Evolutionary conservation across 192 early-diverging fungal genomes (phyloP), one percentile per base, ranked within the genome.

Genomic region (Coemansia javaensis): DNA sequence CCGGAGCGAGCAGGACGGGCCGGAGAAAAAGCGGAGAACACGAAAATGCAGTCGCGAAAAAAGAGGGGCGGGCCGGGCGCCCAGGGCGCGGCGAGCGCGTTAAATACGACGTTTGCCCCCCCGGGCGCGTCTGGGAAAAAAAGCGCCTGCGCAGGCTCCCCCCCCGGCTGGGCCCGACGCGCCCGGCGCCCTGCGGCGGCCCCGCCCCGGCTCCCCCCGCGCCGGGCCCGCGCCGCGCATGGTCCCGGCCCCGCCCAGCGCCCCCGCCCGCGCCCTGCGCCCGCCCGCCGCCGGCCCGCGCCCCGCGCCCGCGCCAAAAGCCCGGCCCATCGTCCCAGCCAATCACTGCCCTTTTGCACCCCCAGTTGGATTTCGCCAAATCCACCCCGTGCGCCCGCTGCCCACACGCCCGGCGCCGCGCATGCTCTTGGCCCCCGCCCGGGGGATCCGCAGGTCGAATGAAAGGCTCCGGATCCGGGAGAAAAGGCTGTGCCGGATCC

Each of bases 61-160:
- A 51, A 56, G 34, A 43, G 43, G 43, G 46, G 36, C 32, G 40
- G 31, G 32, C 40, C 28, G 37, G 24, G 24, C 35, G 17, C 30
- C 40, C 32, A 56, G 61, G 51, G 61, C 61, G 61, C 61, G 47
- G 48, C 49, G n/a, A 25, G 48, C 53, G 33, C 18, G 42, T 64
- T 64, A 64, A 46, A 64, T 64, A 64, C 53, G 46, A 27, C 52
- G 32, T 40, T 35, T 15, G 40, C 45, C 51, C 47, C 44, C 40
- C 41, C 36, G 33, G 40, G 33, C 35, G 44, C 32, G n/a, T 14
- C 33, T 10, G 13, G 5, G 20, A 47, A 63, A 62, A 62, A 54
- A 47, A 36, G 12, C n/a, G 13, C 44, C 44, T n/a, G 33, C 45
- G 33, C 45, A 25, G 14, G 36, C 39, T 50, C 39, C 30, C 33